A percentile compares a stretch with the other conserved stretches of the same genome.
phyloP scores from a whole-genome alignment of 2,329 filamentous ascomycete species.

The Fusarium papillatum region DNA sequence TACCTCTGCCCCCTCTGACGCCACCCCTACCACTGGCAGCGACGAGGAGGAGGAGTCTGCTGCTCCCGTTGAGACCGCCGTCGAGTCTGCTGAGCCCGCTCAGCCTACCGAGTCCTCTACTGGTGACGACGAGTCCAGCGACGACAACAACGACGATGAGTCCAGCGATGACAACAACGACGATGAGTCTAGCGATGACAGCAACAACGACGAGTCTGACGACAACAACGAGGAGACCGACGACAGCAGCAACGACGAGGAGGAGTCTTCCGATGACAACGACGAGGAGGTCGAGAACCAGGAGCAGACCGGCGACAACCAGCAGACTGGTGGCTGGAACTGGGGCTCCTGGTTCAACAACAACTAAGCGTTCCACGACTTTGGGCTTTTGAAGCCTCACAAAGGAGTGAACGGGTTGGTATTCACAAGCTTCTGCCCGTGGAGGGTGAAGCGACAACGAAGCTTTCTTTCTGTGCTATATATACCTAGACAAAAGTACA shows the following conservation, averaged over 20 bases:
- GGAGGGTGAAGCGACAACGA: background rate
- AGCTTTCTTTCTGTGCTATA: background rate
- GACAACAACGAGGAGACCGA: conserved; percentile 14
- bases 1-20: conserved; percentile 1
- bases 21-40: background rate
- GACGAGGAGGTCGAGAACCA: conserved; percentile 10
- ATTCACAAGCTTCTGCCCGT: background rate
- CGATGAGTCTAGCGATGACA: background rate
- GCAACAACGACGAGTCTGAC: conserved; percentile 4
- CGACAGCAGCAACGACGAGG: background rate
- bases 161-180: background rate
- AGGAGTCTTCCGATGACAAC: background rate
- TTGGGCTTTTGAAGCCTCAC: background rate
- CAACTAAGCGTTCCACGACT: background rate
- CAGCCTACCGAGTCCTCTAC: background rate
- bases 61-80: background rate
- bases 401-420: background rate
- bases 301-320: background rate
- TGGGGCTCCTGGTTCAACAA: background rate
- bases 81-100: conserved; percentile 5
- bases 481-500: conserved; percentile 2
- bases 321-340: background rate
- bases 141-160: background rate
- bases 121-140: conserved; percentile 9
- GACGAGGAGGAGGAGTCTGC: background rate